Evolutionary conservation across 2,329 filamentous ascomycete genomes (phyloP).

Genomic region (Trichophyton mentagrophytes): DNA sequence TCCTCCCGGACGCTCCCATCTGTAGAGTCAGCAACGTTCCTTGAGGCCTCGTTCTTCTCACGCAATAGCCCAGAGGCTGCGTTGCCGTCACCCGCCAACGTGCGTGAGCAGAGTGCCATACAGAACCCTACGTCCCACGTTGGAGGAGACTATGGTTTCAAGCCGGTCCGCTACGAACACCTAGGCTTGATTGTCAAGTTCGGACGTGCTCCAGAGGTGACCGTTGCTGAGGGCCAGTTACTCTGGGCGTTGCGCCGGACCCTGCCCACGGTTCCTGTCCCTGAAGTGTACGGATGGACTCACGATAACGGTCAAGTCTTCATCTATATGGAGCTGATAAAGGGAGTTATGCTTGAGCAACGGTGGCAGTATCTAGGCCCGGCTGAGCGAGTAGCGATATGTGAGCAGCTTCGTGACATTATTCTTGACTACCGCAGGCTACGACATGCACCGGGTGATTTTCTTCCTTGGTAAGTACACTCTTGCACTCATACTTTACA

Average conservation of each 20-base stretch:
- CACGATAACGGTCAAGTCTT: conserved; percentile 18
- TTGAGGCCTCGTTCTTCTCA: conserved; percentile 1
- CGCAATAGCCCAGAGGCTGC: not conserved
- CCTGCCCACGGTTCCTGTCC: conserved; percentile 21
- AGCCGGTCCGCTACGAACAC: conserved; percentile 12
- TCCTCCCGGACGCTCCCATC: not conserved
- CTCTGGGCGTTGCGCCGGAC: conserved; percentile 15
- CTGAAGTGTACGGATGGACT: conserved; percentile 27
- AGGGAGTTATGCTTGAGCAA: conserved; percentile 18
- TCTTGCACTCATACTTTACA: too few species aligned
- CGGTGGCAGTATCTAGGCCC: conserved; percentile 13
- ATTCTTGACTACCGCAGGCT: conserved; percentile 13
- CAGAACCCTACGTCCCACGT: not conserved
- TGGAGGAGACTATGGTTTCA: not conserved
- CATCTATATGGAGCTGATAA: conserved; percentile 24
- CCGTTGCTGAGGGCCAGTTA: conserved; percentile 14
- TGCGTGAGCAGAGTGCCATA: not conserved
- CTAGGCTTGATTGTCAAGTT: conserved; percentile 17
- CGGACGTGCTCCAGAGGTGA: conserved; percentile 12
- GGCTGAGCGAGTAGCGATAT: conserved; percentile 12
- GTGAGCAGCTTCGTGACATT: conserved; percentile 14
- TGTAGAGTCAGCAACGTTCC: conserved; percentile 3
- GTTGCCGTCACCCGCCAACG: conserved; percentile 3
- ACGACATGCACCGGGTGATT: conserved; percentile 13
- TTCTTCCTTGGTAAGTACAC: conserved; percentile 15